Percentiles rank a stretch among this genome's conserved stretches.
phyloP scores from a whole-genome alignment of 164 flowering plant genomes.

The Umbilicus rupestris region DNA sequence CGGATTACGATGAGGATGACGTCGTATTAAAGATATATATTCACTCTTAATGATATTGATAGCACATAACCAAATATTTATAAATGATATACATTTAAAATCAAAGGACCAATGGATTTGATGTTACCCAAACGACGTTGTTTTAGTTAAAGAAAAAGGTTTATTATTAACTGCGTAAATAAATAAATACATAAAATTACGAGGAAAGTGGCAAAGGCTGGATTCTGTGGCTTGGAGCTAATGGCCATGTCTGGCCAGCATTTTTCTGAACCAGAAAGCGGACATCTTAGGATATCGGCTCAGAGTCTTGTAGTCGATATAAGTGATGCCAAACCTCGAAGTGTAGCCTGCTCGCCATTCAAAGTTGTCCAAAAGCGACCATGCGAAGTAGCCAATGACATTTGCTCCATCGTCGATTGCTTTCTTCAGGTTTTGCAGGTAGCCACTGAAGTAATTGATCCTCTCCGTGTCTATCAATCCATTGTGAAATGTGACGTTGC shows the following conservation, averaged over 20 bases:
- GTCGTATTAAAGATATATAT: too few relatives aligned
- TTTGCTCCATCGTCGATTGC: slow-evolving; percentile 8
- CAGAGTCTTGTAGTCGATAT: slow-evolving; percentile 6
- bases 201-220: neutral
- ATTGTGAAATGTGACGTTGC: neutral
- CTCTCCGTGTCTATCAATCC: neutral
- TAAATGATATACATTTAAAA: too few relatives aligned
- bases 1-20: too few relatives aligned
- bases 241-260: slow-evolving; percentile 2
- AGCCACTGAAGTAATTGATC: slow-evolving; percentile 1
- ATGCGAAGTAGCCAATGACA: slow-evolving; percentile 11
- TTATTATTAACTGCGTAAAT: too few relatives aligned
- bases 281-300: slow-evolving; percentile 7
- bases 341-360: slow-evolving; percentile 11
- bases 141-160: too few relatives aligned
- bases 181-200: too few relatives aligned
- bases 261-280: slow-evolving; percentile 11
- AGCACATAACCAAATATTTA: too few relatives aligned
- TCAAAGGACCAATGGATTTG: too few relatives aligned
- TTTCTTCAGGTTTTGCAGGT: neutral
- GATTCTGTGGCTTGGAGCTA: neutral
- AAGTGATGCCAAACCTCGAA: slow-evolving; percentile 9
- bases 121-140: too few relatives aligned
- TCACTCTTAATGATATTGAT: too few relatives aligned
- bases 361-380: slow-evolving; percentile 13